Conservation (phyloP, 495 filamentous ascomycete genomes). For the Xylaria telfairii region DNA sequence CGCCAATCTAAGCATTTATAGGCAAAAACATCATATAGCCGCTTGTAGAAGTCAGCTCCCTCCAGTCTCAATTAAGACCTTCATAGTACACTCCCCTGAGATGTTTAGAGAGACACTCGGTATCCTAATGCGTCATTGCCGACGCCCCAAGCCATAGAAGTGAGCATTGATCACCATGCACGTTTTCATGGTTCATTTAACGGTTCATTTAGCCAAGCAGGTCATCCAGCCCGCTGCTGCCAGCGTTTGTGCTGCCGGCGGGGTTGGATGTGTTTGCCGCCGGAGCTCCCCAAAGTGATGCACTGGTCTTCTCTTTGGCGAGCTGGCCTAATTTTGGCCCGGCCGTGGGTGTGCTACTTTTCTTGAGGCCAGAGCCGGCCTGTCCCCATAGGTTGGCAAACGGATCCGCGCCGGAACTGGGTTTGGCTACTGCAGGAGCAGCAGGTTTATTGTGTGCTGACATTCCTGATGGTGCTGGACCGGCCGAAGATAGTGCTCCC, state of each 20-base stretch:
- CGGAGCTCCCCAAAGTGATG: constrained; percentile 87
- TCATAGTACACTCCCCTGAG: background rate
- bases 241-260: constrained; percentile 29
- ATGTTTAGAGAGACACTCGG: background rate
- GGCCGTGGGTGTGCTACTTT: constrained; percentile 63
- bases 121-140: background rate
- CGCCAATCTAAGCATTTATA: constrained; percentile 34
- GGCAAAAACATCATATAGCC: constrained; percentile 20
- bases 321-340: constrained; percentile 85
- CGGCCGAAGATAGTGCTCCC: constrained; percentile 33
- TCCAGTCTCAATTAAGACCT: background rate
- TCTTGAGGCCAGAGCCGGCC: constrained; percentile 80
- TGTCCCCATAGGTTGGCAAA: constrained; percentile 87
- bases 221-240: constrained; percentile 49
- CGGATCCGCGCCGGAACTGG: constrained; percentile 70
- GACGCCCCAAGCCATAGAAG: background rate
- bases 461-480: constrained; percentile 35
- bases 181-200: constrained; percentile 30
- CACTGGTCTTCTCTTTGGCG: constrained; percentile 93
- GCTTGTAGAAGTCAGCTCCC: constrained; percentile 18
- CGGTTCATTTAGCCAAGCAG: constrained; percentile 48
- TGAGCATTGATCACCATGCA: background rate
- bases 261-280: constrained; percentile 49
- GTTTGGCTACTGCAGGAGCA: constrained; percentile 58
- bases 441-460: constrained; percentile 45